phyloP scores from a whole-genome alignment of 176 grass and related monocot species.

The Phoenix roebelenii region DNA sequence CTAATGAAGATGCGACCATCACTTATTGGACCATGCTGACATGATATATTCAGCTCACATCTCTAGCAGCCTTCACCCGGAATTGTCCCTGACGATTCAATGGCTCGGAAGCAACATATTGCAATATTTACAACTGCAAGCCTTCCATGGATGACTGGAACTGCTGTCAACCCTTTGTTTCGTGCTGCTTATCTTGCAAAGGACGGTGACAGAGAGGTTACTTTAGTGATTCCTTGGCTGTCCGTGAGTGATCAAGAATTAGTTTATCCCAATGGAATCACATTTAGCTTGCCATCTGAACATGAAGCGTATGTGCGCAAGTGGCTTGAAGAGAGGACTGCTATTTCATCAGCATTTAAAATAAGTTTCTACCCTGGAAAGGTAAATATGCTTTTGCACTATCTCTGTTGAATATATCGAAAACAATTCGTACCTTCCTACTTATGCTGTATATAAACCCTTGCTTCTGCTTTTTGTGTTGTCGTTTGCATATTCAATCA shows the following conservation, averaged over 20 bases:
- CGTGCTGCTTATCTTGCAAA: conserved; percentile 82
- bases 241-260: conserved; percentile 59
- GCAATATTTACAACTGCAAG: conserved; percentile 88
- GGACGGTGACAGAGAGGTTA: conserved; percentile 51
- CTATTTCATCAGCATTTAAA: conserved; percentile 37
- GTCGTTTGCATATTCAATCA: no score
- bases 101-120: conserved; percentile 60
- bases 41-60: no score
- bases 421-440: no score
- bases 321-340: conserved; percentile 78
- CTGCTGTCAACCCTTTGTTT: conserved; percentile 85
- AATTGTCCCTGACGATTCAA: background rate
- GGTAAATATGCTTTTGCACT: conserved; percentile 26
- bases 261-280: conserved; percentile 88
- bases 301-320: conserved; percentile 59
- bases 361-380: conserved; percentile 89
- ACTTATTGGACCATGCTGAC: no score
- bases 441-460: no score
- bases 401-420: no score
- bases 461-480: no score
- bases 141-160: conserved; percentile 95
- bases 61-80: no score
- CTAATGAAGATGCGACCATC: no score
- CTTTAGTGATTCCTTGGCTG: conserved; percentile 79
- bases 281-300: conserved; percentile 49